Percentiles rank a stretch among this genome's conserved stretches.
These are phyloP conservation scores for Fomitopsis pulvina DNA, from an alignment of 768 basidiomycete genomes.

Conservation along the genomic window DNA sequence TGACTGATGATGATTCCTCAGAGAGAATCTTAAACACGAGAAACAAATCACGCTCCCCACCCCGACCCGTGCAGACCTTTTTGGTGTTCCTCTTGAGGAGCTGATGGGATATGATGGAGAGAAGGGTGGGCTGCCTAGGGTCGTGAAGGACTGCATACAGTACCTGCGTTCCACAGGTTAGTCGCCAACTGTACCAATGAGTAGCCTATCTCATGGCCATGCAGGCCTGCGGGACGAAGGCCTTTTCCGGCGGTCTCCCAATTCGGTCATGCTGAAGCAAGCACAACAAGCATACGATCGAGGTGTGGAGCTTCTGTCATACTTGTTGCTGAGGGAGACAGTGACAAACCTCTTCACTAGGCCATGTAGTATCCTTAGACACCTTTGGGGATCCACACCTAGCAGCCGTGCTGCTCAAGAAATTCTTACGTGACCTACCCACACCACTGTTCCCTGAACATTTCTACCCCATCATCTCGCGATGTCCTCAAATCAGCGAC, in stretches of 20 bases:
- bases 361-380: conserved; percentile 72
- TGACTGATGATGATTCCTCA: conserved; percentile 21
- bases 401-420: conserved; percentile 81
- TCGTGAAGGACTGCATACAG: conserved; percentile 68
- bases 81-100: conserved; percentile 77
- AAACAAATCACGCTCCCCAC: conserved; percentile 60
- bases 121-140: conserved; percentile 76
- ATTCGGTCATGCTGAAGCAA: conserved; percentile 58
- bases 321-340: background rate
- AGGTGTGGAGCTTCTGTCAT: conserved; percentile 36
- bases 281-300: conserved; percentile 83
- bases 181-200: background rate
- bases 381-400: conserved; percentile 73
- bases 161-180: conserved; percentile 57
- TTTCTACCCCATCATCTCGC: conserved; percentile 56
- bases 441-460: conserved; percentile 71
- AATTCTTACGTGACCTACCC: conserved; percentile 76
- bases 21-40: conserved; percentile 78
- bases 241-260: conserved; percentile 78
- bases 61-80: conserved; percentile 54
- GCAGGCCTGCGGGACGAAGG: conserved; percentile 65
- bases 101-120: conserved; percentile 82
- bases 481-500: conserved; percentile 55
- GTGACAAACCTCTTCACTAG: conserved; percentile 25
- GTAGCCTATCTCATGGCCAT: background rate